These are phyloP conservation scores for Plectranthus barbatus DNA, from an alignment of 257 asterid genomes.

Conservation along the genomic window DNA sequence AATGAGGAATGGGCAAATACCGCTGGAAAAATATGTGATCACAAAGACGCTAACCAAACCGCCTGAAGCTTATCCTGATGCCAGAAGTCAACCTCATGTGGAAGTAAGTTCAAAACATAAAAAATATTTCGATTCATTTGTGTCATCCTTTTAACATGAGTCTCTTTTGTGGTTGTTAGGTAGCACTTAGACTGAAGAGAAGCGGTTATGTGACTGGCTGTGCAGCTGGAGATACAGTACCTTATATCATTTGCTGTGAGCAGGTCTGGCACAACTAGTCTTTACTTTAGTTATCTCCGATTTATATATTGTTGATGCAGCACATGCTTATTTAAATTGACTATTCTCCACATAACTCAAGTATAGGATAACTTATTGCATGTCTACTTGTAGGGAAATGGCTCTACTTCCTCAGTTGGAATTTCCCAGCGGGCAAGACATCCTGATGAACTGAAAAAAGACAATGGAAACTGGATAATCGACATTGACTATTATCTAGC, in stretches of 20 bases:
- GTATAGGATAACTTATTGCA: conserved; percentile 3
- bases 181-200: conserved; percentile 86
- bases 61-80: conserved; percentile 97
- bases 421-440: conserved; percentile 98
- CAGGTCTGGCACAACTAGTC: conserved; percentile 37
- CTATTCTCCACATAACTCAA: neutral
- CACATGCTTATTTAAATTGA: neutral
- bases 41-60: conserved; percentile 86
- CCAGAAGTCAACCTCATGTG: conserved; percentile 93
- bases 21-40: conserved; percentile 79
- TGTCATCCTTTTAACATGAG: conserved; percentile 6
- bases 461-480: conserved; percentile 71
- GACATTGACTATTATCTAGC: conserved; percentile 96
- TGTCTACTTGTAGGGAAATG: conserved; percentile 49
- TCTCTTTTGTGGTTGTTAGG: conserved; percentile 37
- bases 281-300: neutral
- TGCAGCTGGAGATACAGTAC: conserved; percentile 94
- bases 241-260: conserved; percentile 88
- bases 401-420: conserved; percentile 57
- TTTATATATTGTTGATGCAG: neutral
- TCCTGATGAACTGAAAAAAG: conserved; percentile 85
- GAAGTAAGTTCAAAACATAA: conserved; percentile 48
- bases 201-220: conserved; percentile 85
- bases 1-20: conserved; percentile 83
- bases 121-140: neutral